These are phyloP conservation scores for Yamadazyma spencermartinsiae DNA, from an alignment of 1,139 yeast genomes.

Conservation along the genomic window DNA sequence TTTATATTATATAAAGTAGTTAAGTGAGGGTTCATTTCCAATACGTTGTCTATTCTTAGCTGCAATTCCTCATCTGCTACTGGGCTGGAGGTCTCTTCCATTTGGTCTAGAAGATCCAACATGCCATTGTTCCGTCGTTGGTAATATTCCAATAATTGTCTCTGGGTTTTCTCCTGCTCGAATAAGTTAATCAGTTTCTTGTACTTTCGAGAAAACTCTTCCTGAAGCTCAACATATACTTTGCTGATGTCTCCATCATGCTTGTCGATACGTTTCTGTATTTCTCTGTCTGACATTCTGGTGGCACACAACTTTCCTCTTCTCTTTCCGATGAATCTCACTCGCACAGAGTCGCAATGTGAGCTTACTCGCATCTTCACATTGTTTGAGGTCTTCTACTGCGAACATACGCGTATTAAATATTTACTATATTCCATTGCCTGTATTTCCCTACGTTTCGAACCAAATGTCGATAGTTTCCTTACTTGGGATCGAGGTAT, in stretches of 20 bases:
- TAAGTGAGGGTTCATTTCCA: slow-evolving; percentile 24
- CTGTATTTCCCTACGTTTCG: neutral
- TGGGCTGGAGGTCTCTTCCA: slow-evolving; percentile 18
- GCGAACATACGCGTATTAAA: slow-evolving; percentile 1
- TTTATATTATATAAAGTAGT: slow-evolving; percentile 12
- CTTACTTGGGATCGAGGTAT: slow-evolving; percentile 83
- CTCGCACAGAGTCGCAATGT: too few relatives aligned
- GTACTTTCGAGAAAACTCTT: slow-evolving; percentile 14
- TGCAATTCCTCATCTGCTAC: slow-evolving; percentile 13
- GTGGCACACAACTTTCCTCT: too few relatives aligned
- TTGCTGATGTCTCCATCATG: slow-evolving; percentile 16
- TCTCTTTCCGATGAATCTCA: too few relatives aligned
- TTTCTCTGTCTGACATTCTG: slow-evolving; percentile 6
- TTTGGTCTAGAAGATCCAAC: slow-evolving; percentile 28
- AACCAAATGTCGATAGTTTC: slow-evolving; percentile 91
- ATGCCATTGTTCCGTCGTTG: slow-evolving; percentile 42
- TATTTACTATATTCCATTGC: too few relatives aligned
- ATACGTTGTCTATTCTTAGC: slow-evolving; percentile 24
- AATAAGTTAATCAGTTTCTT: slow-evolving; percentile 21
- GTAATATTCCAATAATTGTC: slow-evolving; percentile 35
- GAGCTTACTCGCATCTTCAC: too few relatives aligned
- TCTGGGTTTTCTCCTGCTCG: slow-evolving; percentile 32
- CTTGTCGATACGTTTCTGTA: slow-evolving; percentile 12
- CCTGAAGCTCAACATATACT: slow-evolving; percentile 14
- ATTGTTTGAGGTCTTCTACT: too few relatives aligned